Base-by-base conservation (phyloP, 2,329 filamentous ascomycete species). In the Thelonectria discophora region DNA sequence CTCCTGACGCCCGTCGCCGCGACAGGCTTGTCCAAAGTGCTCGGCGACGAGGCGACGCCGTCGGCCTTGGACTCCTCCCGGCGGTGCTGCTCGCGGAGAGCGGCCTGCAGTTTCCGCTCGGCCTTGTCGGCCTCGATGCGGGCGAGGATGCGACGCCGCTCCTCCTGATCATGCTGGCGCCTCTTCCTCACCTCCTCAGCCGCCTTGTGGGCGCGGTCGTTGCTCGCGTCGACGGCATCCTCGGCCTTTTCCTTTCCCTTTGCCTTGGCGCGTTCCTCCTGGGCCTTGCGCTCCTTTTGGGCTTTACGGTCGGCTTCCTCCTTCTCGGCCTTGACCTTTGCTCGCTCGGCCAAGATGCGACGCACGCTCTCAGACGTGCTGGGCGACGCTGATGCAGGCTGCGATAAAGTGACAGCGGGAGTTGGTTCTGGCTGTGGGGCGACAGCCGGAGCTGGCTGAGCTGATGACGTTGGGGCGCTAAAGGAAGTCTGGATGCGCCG, bases 91-190 rank as follows among this genome's bases (percentile, higher is more conserved):
- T 83, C 82, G 37, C 82, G 78, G 60, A 81, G 78, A 20, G 83
- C 82, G 9, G 85, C 83, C 42, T 82, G 80, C 54, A 85, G 80
- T 63, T 84, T 87, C 13, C 92, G 85, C 62, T 88, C 89, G 11
- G 83, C 83, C 73, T 90, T 91, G 77, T 96, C 92, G 62, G 90
- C 87, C 71, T 93, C 89, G 64, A 96, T 93, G 40, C 88, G 87
- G 66, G 87, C 86, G 46, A 94, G 81, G 55, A 96, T 89, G 1
- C 91, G 84, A 58, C 87, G 84, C 39, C 89, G 83, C 72, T 95
- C 91, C 46, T 89, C 85, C 47, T 85, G 82, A 2, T 88, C 86
- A 63, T 92, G 85, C 57, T 86, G 82, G 67, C 90, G 87, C 56
- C 86, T 84, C 73, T 87, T 88, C 70, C 85, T 88, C 58, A 90